Percentiles rank a stretch among this genome's conserved stretches.
Evolutionary conservation across 2,329 filamentous ascomycete genomes (phyloP).

Genomic region (Scedosporium apiospermum): DNA sequence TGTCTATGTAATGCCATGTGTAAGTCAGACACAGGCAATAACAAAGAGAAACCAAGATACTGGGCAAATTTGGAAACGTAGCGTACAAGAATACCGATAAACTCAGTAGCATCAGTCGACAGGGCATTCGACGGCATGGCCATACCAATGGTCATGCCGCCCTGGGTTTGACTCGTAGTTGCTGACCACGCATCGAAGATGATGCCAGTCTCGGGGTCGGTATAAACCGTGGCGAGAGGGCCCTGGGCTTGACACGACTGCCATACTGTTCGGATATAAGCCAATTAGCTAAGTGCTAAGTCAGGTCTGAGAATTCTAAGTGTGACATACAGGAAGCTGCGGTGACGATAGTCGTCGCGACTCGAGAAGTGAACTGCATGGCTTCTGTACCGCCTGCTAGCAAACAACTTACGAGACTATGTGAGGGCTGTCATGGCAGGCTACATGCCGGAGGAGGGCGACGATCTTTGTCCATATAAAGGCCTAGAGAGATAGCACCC

Average conservation of each 20-base stretch:
- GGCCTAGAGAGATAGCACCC: not conserved
- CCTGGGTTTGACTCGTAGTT: slow-evolving; percentile 21
- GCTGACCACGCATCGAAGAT: slow-evolving; percentile 41
- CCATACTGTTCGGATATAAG: slow-evolving; percentile 1
- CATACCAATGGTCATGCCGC: slow-evolving; percentile 43
- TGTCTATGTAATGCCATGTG: slow-evolving; percentile 22
- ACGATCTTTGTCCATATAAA: not conserved
- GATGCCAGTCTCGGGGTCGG: slow-evolving; percentile 40
- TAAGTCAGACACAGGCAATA: not conserved
- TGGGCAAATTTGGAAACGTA: not conserved
- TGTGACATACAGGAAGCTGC: slow-evolving; percentile 2
- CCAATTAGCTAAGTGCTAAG: not conserved
- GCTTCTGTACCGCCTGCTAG: not conserved
- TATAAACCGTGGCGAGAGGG: slow-evolving; percentile 19
- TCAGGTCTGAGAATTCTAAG: not conserved
- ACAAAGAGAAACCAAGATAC: not conserved
- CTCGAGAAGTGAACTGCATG: slow-evolving; percentile 1
- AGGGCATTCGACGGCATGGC: slow-evolving; percentile 40
- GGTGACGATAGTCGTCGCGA: slow-evolving; percentile 1
- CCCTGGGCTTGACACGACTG: slow-evolving; percentile 9
- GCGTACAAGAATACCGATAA: slow-evolving; percentile 47
- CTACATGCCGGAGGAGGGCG: not conserved
- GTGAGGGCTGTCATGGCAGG: not conserved
- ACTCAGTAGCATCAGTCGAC: slow-evolving; percentile 39
- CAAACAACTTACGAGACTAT: not conserved